Base-by-base conservation (phyloP, 805 yeast genomes). In the Metschnikowia chrysomelidarum region DNA sequence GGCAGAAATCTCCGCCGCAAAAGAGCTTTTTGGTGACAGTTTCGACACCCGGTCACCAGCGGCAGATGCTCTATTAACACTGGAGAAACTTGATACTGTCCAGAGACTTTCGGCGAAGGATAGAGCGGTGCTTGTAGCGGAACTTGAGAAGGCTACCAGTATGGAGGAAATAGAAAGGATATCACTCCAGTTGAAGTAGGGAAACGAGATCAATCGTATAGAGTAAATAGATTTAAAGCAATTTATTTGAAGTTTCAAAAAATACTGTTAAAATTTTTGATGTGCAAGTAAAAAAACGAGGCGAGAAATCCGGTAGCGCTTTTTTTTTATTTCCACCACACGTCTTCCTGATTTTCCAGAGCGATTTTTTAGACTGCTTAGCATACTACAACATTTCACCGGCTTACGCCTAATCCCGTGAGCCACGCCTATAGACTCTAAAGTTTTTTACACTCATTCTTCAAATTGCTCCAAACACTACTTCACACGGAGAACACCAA, bases 161-260 rank as follows among this genome's bases (percentile, higher is more conserved):
- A 54, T 89, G 38, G 84, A 74, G 5, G 96, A 89, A 44, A 84
- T 88, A 5, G 84, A 80, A 39, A 62, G 76, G 32, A 73, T 88
- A 16, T 94, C 87, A 54, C 9, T 15, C 11, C 39, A 40, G 10
- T 31, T 48, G 17, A 41, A 40, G 25, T 24, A 34, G 22, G 51
- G 51, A 2, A 37, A 42, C 29, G 34, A n/a, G n/a, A n/a, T n/a
- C n/a, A n/a, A n/a, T n/a, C n/a, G n/a, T n/a, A n/a, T n/a, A n/a
- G n/a, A n/a, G n/a, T n/a, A n/a, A n/a, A n/a, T n/a, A n/a, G n/a
- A n/a, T n/a, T n/a, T n/a, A n/a, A n/a, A n/a, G n/a, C n/a, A n/a
- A n/a, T n/a, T n/a, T n/a, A n/a, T n/a, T n/a, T n/a, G n/a, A n/a
- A n/a, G n/a, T n/a, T n/a, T n/a, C n/a, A n/a, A n/a, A n/a, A n/a